Evolutionary conservation across 805 yeast species (phyloP).

Genomic region (Wickerhamiella dianesei): DNA sequence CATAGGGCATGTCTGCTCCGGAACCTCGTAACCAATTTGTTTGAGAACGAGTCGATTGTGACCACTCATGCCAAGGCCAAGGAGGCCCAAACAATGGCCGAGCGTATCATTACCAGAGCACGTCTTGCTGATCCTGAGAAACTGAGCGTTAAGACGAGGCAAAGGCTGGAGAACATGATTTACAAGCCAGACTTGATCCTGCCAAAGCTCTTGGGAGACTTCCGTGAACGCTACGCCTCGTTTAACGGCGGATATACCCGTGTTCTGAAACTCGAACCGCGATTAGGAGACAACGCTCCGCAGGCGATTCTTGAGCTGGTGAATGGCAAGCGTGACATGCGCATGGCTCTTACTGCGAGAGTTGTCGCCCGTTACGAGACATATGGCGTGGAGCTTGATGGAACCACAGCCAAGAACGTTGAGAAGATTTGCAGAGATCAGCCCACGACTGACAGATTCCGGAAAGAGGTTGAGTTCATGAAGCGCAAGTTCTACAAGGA

Average conservation of each 20-base stretch:
- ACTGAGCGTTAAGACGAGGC: conserved; percentile 6
- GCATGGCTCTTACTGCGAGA: conserved; percentile 66
- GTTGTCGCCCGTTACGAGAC: conserved; percentile 66
- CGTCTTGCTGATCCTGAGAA: conserved; percentile 5
- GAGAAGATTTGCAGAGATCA: conserved; percentile 34
- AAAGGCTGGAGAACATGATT: conserved; percentile 12
- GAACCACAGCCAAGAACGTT: conserved; percentile 44
- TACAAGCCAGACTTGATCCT: conserved; percentile 35
- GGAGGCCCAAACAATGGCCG: conserved; percentile 50
- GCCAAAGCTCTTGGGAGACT: conserved; percentile 53
- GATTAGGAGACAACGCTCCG: conserved; percentile 81
- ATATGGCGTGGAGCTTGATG: conserved; percentile 42
- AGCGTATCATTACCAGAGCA: conserved; percentile 48
- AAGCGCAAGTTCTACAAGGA: conserved; percentile 29
- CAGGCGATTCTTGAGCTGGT: conserved; percentile 81
- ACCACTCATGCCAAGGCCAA: conserved; percentile 69
- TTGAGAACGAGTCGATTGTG: conserved; percentile 56
- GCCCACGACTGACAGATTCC: conserved; percentile 41
- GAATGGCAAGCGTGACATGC: conserved; percentile 58
- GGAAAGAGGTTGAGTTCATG: conserved; percentile 45
- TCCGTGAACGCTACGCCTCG: conserved; percentile 46
- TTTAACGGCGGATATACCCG: conserved; percentile 80
- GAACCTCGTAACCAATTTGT: conserved; percentile 51
- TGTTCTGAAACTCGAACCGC: conserved; percentile 66
- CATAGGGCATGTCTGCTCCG: conserved; percentile 45